Conservation (phyloP, 768 basidiomycete species). For the Porphyrellus cyaneotinctus region DNA sequence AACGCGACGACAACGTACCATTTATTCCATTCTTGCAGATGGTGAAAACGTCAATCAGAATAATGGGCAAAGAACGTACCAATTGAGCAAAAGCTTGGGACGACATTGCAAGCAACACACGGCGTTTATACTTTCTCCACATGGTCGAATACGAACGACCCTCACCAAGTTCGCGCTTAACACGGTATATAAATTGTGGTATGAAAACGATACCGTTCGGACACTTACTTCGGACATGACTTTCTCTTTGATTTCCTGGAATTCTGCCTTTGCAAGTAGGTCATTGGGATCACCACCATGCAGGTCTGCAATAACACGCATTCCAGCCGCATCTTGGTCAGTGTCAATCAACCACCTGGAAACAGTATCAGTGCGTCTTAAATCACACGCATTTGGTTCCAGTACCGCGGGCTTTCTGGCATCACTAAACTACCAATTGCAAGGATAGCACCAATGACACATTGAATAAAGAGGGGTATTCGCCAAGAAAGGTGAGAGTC, state of each 20-base stretch:
- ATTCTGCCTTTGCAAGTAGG: conserved; percentile 72
- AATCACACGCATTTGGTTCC: neutral
- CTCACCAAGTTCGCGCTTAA: conserved; percentile 70
- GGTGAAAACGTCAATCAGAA: conserved; percentile 1
- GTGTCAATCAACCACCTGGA: conserved; percentile 85
- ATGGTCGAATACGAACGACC: conserved; percentile 72
- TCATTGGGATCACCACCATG: conserved; percentile 78
- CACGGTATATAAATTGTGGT: neutral
- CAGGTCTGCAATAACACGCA: conserved; percentile 82
- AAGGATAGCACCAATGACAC: conserved; percentile 78
- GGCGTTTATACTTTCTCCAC: conserved; percentile 83
- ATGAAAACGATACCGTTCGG: neutral
- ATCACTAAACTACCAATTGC: conserved; percentile 75
- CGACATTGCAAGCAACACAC: conserved; percentile 91
- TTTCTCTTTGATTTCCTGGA: conserved; percentile 82
- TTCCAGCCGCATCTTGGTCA: conserved; percentile 76
- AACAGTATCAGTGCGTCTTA: conserved; percentile 4
- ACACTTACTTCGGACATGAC: conserved; percentile 60
- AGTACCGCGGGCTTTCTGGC: conserved; percentile 85
- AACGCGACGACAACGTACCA: conserved; percentile 51
- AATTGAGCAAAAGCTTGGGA: conserved; percentile 95
- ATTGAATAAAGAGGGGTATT: conserved; percentile 84
- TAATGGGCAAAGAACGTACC: conserved; percentile 42
- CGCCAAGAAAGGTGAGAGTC: conserved; percentile 88
- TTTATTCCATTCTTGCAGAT: conserved; percentile 84